Evolutionary conservation across 148 eudicot genomes (phyloP), one percentile per base, ranked within the genome.

Genomic region (Talinum fruticosum): DNA sequence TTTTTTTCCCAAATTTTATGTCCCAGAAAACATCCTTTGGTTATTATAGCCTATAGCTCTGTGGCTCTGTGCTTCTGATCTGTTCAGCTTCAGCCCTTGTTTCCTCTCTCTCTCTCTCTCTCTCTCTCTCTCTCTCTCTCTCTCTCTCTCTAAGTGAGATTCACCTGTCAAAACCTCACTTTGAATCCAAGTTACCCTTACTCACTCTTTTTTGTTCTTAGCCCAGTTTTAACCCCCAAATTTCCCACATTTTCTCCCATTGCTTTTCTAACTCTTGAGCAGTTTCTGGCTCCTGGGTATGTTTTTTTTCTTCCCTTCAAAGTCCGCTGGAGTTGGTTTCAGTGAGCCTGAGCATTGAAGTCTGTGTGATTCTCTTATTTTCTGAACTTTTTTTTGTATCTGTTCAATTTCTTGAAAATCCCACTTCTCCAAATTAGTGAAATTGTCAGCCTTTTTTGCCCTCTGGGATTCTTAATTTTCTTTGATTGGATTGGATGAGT

Each of bases 181-280:
- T 90, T 79, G 83, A 92, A 85, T 86, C 88, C 72, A 90, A 87
- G 94, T 79, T 83, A 86, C 81, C 76, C 8, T 41, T 41, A 8
- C 59, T 41, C 28, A 54, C 33, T 57, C 57, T 61, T 29, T 28
- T 77, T 75, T 57, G 73, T 81, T 30, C 82, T 78, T 75, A 79
- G 24, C 57, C 82, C 61, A 64, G 73, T 54, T 72, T 77, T 80
- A 36, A 70, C 51, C 47, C 33, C 51, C 76, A 16, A 62, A 7
- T 32, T 35, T 47, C 68, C 64, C 70, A 44, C 65, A 37, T 59
- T 75, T 75, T 61, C 32, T 10, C 18, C 59, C 69, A 33, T 10
- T 41, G 26, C 37, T 54, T 69, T 49, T 5, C n/a, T 38, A 47
- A 34, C 16, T 62, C 23, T 8, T 53, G 29, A 29, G 64, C 41